phyloP scores from a whole-genome alignment of 1,284 basidiomycete species.

The Heterobasidion annosum region DNA sequence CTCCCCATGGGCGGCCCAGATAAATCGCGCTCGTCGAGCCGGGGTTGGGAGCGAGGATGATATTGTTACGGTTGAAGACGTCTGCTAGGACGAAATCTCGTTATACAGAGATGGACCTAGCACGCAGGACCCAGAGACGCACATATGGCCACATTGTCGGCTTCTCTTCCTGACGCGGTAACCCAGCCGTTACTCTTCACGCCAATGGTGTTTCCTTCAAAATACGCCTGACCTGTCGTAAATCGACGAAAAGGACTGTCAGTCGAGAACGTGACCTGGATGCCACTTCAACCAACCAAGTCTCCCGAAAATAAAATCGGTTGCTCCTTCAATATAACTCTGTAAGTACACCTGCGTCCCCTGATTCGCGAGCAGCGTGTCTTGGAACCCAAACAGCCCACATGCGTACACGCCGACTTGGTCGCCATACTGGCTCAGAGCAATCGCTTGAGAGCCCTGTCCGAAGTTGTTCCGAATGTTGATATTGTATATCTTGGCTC shows the following conservation, averaged over 20 bases:
- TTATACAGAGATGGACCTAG: not conserved
- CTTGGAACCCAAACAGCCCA: constrained; percentile 43
- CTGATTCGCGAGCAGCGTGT: constrained; percentile 29
- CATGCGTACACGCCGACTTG: constrained; percentile 43
- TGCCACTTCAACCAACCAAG: not conserved
- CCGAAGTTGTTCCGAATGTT: constrained; percentile 48
- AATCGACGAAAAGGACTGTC: not conserved
- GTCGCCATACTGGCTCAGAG: constrained; percentile 42
- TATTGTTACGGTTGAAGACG: constrained; percentile 37
- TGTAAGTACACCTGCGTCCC: constrained; percentile 26
- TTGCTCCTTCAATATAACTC: constrained; percentile 33
- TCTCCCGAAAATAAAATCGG: constrained; percentile 36
- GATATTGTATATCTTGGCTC: constrained; percentile 47
- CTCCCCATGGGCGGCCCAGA: constrained; percentile 44
- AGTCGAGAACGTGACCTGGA: not conserved
- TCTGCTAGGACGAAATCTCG: constrained; percentile 18
- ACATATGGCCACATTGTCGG: constrained; percentile 40
- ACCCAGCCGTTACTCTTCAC: constrained; percentile 31
- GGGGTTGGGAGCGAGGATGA: constrained; percentile 35
- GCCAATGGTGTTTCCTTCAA: constrained; percentile 37
- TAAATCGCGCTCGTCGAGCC: constrained; percentile 15
- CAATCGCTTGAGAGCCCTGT: constrained; percentile 40
- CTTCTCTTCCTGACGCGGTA: constrained; percentile 43
- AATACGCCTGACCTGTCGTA: constrained; percentile 26
- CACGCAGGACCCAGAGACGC: not conserved